Percentiles rank a stretch among this genome's conserved stretches.
phyloP scores from a whole-genome alignment of 139 green algal species.

The Haematococcus lacustris region DNA sequence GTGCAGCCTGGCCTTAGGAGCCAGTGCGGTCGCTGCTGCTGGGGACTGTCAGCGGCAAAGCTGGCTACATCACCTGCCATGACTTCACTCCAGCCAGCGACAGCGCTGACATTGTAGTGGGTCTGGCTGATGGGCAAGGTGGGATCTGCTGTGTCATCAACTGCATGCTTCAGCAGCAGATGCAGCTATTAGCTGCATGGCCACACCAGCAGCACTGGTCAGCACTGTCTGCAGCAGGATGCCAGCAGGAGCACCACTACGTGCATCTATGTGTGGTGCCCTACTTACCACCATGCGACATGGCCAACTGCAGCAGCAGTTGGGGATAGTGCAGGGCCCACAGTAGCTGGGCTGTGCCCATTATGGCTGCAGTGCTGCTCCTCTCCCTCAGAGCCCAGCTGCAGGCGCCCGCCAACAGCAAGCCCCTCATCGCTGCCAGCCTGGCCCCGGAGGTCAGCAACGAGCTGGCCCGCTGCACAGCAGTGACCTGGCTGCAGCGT shows the following conservation, averaged over 20 bases:
- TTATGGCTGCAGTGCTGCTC: conserved; percentile 46
- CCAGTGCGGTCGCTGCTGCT: conserved; percentile 1
- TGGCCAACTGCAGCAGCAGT: not conserved
- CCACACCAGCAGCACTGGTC: not conserved
- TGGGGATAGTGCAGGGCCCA: not conserved
- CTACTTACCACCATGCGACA: too few relatives aligned
- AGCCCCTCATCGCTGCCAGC: conserved; percentile 21
- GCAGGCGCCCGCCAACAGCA: conserved; percentile 11
- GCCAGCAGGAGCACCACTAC: too few relatives aligned
- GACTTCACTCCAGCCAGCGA: conserved; percentile 38
- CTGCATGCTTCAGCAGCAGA: not conserved
- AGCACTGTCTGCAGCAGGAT: not conserved
- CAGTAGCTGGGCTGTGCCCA: not conserved
- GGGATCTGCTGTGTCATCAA: not conserved
- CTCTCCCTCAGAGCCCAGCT: conserved; percentile 56
- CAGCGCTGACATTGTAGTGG: conserved; percentile 57
- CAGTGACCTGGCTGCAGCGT: conserved; percentile 52
- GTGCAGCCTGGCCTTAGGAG: conserved; percentile 1
- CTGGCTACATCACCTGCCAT: conserved; percentile 49
- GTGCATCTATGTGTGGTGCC: not conserved
- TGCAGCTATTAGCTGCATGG: not conserved
- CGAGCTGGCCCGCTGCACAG: conserved; percentile 21
- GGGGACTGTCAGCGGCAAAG: conserved; percentile 1
- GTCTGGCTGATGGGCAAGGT: conserved; percentile 61
- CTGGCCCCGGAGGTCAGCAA: conserved; percentile 39